Evolutionary conservation across 345 rosid genomes (phyloP).

Genomic region (Laguncularia racemosa): DNA sequence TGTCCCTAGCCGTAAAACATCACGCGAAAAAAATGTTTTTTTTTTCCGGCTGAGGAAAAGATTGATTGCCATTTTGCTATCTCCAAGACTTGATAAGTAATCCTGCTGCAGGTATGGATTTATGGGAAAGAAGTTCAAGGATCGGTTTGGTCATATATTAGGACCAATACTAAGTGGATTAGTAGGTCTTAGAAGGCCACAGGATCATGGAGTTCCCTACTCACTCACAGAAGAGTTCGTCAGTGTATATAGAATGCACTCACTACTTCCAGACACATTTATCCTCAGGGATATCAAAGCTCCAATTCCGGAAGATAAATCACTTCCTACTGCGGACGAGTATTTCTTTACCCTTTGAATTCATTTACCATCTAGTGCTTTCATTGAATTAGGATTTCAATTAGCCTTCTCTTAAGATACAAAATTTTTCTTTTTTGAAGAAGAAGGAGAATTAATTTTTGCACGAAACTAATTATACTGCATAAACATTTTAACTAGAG

Average conservation of each 20-base stretch:
- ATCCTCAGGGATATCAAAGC: slow-evolving; percentile 43
- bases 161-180: slow-evolving; percentile 59
- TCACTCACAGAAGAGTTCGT: slow-evolving; percentile 69
- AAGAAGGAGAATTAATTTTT: not conserved
- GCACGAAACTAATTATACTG: no score
- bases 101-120: slow-evolving; percentile 41
- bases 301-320: slow-evolving; percentile 20
- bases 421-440: not conserved
- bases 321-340: slow-evolving; percentile 42
- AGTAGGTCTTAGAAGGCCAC: slow-evolving; percentile 62
- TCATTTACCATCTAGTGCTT: not conserved
- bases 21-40: no score
- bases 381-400: not conserved
- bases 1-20: no score
- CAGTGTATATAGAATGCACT: slow-evolving; percentile 69
- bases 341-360: slow-evolving; percentile 16
- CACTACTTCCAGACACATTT: slow-evolving; percentile 54
- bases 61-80: not conserved
- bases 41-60: not conserved
- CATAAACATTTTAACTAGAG: slow-evolving; percentile 16
- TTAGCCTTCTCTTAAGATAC: no score
- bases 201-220: slow-evolving; percentile 73
- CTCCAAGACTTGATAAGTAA: not conserved
- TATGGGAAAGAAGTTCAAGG: slow-evolving; percentile 66
- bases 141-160: slow-evolving; percentile 40